Evolutionary conservation across 2,329 filamentous ascomycete genomes (phyloP), one percentile per base, ranked within the genome.

Genomic region (Penicillium sp.): DNA sequence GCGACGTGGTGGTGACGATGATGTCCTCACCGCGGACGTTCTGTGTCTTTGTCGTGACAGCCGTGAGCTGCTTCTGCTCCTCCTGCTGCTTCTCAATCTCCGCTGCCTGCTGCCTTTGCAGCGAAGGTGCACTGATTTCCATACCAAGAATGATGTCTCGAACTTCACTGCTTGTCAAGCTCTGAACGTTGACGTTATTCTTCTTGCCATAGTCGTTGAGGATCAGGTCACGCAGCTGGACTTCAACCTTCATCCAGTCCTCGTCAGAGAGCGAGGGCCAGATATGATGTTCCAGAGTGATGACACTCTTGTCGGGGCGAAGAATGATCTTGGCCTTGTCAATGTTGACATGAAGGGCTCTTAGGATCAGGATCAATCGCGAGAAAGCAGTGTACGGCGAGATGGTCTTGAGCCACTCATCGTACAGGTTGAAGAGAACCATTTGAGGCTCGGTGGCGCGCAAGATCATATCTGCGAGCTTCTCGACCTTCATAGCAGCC

Each of bases 201-300:
- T 99, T 99, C 87, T 98, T 99, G 75, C 95, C 95, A 75, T 99
- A 99, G 76, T 99, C 95, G 69, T 98, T 97, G 69, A 99, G 76
- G 71, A 99, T 99, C 67, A 99, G 83, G 83, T 99, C 95, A 76
- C 95, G 90, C 47, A 99, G 83, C 75, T 96, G 92, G 50, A 93
- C 93, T 84, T 99, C 95, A n/a, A 99, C 92, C 86, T 97, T 97
- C 80, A 99, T 95, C 95, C 95, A 99, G 66, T 97, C 93, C 71
- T 99, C 95, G 67, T 99, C 95, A 0, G 91, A 90, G 59, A 99
- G 82, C 0, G 92, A 90, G 0, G 95, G 95, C 95, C 95, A 99
- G 75, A 99, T 99, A 77, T 99, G 95, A 80, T 99, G 95, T 73
- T 98, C 93, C 71, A 98, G 93, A 0, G 95, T 99, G 72, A 99